These are phyloP conservation scores for Botrytis aclada DNA, from an alignment of 2,329 filamentous ascomycete genomes.

Conservation along the genomic window DNA sequence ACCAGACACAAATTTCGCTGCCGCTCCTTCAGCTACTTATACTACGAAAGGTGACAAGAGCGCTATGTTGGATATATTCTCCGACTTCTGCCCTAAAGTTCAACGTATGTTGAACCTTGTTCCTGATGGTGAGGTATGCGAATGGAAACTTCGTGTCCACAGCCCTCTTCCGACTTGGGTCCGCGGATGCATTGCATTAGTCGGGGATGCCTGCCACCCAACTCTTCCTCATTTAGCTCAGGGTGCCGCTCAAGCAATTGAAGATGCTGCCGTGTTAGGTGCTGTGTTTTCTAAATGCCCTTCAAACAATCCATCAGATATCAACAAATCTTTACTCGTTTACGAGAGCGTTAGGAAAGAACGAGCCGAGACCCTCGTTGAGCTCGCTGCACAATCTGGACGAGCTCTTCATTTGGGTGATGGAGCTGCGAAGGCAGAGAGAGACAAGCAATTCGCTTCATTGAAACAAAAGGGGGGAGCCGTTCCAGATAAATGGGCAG, in stretches of 20 bases:
- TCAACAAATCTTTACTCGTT: conserved; percentile 49
- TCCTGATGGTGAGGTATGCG: conserved; percentile 59
- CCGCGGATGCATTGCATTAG: conserved; percentile 51
- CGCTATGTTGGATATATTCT: conserved; percentile 59
- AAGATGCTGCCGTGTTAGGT: conserved; percentile 61
- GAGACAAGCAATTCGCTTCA: conserved; percentile 54
- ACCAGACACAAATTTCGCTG: conserved; percentile 58
- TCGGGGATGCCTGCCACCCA: conserved; percentile 65
- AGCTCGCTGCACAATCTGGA: conserved; percentile 49
- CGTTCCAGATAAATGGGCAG: conserved; percentile 67
- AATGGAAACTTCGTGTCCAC: conserved; percentile 62
- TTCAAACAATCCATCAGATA: conserved; percentile 38
- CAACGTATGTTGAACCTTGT: conserved; percentile 58
- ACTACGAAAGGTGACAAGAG: conserved; percentile 60
- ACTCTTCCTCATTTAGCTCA: conserved; percentile 66
- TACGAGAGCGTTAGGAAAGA: conserved; percentile 57
- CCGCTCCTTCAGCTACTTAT: conserved; percentile 57
- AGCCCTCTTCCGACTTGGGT: conserved; percentile 56
- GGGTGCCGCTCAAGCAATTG: conserved; percentile 66
- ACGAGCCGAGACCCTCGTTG: conserved; percentile 50
- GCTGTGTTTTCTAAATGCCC: conserved; percentile 47
- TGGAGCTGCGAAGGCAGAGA: conserved; percentile 56
- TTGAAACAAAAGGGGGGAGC: conserved; percentile 44
- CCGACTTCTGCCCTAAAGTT: conserved; percentile 58
- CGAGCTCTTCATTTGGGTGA: conserved; percentile 57